Percentiles rank a stretch among this genome's conserved stretches.
Evolutionary conservation across 208 protist species (phyloP).

Genomic region (Wallacemonas sp.): DNA sequence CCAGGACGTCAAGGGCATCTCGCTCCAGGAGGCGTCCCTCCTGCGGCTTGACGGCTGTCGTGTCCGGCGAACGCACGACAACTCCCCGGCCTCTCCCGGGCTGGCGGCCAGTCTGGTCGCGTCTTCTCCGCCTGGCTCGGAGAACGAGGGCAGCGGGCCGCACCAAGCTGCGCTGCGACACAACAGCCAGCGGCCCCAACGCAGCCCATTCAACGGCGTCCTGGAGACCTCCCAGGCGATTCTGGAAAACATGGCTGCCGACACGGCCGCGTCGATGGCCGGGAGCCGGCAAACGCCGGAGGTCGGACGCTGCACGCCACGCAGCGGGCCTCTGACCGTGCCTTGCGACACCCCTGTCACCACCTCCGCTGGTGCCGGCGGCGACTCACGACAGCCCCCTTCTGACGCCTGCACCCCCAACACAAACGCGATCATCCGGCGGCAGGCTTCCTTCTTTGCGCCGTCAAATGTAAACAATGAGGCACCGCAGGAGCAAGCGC

Average conservation of each 20-base stretch:
- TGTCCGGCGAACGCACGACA: slow-evolving; percentile 14
- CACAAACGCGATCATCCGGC: slow-evolving; percentile 9
- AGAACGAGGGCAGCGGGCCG: background rate
- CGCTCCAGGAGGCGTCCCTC: slow-evolving; percentile 31
- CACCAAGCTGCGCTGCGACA: background rate
- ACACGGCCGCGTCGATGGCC: slow-evolving; percentile 31
- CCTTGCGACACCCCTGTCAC: background rate
- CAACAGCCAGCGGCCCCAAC: background rate
- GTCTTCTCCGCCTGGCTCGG: background rate
- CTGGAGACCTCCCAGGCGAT: slow-evolving; percentile 49
- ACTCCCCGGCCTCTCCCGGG: background rate
- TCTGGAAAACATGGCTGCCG: slow-evolving; percentile 49
- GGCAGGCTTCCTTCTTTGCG: slow-evolving; percentile 7
- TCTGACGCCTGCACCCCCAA: background rate
- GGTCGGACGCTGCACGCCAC: background rate
- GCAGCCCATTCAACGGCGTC: slow-evolving; percentile 14
- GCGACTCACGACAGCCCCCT: too few species aligned
- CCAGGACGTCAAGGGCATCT: slow-evolving; percentile 16
- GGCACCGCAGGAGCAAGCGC: background rate
- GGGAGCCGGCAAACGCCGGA: slow-evolving; percentile 2
- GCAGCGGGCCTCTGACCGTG: background rate
- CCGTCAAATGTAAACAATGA: background rate
- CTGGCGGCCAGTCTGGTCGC: background rate
- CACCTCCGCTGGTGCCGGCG: background rate
- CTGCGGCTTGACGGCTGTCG: slow-evolving; percentile 47